Conservation (phyloP, 176 grass and related monocot species). For the Musa troglodytarum region DNA sequence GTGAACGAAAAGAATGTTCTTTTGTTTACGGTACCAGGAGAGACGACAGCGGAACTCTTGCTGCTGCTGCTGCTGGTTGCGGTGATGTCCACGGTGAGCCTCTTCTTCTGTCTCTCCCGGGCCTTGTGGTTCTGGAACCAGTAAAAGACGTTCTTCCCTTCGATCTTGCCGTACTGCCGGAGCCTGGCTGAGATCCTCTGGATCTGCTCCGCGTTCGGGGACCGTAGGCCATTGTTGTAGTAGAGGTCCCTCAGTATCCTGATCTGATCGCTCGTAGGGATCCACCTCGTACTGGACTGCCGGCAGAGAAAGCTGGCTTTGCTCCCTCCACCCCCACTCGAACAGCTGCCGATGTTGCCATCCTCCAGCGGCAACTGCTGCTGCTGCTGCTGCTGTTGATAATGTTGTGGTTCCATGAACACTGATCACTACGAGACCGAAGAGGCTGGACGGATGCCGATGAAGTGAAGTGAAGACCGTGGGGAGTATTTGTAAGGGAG, state of each 20-base stretch:
- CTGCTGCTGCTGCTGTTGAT: constrained; percentile 7
- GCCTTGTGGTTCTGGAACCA: constrained; percentile 99
- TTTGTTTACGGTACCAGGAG: constrained; percentile 11
- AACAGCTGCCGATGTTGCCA: not conserved
- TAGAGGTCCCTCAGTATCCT: constrained; percentile 75
- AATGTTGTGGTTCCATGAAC: constrained; percentile 36
- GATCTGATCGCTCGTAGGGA: constrained; percentile 82
- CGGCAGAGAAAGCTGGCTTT: constrained; percentile 30
- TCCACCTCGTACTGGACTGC: constrained; percentile 71
- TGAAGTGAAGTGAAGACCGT: not conserved
- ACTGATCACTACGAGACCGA: too few relatives aligned
- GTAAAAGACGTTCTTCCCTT: constrained; percentile 99
- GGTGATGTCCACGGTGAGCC: constrained; percentile 38
- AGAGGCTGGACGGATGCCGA: not conserved
- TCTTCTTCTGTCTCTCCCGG: constrained; percentile 82
- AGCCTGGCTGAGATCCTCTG: constrained; percentile 77
- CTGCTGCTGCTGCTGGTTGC: not conserved
- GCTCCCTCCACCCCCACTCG: not conserved
- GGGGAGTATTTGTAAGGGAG: constrained; percentile 3
- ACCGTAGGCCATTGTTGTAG: constrained; percentile 77
- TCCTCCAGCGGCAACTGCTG: constrained; percentile 1
- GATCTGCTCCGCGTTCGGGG: constrained; percentile 86
- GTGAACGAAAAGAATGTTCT: not conserved
- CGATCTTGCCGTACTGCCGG: constrained; percentile 76
- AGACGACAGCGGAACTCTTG: constrained; percentile 10